A percentile compares a stretch with the other conserved stretches of the same genome.
These are phyloP conservation scores for Penicillium sp. DNA, from an alignment of 2,329 filamentous ascomycete species.

Conservation along the genomic window DNA sequence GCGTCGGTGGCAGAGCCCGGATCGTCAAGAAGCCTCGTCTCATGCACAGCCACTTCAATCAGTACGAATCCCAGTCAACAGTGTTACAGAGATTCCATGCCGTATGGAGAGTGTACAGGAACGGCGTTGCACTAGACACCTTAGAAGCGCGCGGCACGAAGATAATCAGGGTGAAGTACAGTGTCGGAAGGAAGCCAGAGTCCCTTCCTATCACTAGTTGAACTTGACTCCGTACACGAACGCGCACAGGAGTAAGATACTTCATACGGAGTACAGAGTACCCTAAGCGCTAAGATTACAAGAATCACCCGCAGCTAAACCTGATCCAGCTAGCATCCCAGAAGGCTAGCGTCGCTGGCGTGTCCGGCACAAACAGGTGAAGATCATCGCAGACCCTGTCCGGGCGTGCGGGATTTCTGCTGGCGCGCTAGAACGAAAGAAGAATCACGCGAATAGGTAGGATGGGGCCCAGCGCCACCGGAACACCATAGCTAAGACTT, in stretches of 20 bases:
- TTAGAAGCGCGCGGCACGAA: not conserved
- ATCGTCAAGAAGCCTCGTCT: not conserved
- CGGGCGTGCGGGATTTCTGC: conserved; percentile 11
- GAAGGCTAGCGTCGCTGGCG: not conserved
- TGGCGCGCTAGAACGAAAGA: conserved; percentile 1
- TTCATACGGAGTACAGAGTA: no score
- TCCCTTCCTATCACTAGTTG: not conserved
- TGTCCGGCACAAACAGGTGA: conserved; percentile 4
- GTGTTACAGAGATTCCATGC: not conserved
- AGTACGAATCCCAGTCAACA: not conserved
- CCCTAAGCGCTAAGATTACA: not conserved
- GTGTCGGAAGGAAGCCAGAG: not conserved
- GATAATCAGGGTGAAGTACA: not conserved
- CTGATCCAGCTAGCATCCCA: not conserved
- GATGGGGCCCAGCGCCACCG: conserved; percentile 6
- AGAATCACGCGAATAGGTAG: not conserved
- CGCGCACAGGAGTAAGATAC: not conserved
- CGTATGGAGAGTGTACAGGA: not conserved
- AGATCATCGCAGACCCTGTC: conserved; percentile 1
- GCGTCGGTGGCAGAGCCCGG: not conserved
- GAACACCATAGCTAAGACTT: conserved; percentile 6
- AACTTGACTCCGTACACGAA: not conserved
- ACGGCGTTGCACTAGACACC: not conserved
- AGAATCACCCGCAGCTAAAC: not conserved
- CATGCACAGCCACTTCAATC: not conserved